Evolutionary conservation across 2,329 filamentous ascomycete species (phyloP), one percentile per base, ranked within the genome.

Genomic region (Colletotrichum caudatum): DNA sequence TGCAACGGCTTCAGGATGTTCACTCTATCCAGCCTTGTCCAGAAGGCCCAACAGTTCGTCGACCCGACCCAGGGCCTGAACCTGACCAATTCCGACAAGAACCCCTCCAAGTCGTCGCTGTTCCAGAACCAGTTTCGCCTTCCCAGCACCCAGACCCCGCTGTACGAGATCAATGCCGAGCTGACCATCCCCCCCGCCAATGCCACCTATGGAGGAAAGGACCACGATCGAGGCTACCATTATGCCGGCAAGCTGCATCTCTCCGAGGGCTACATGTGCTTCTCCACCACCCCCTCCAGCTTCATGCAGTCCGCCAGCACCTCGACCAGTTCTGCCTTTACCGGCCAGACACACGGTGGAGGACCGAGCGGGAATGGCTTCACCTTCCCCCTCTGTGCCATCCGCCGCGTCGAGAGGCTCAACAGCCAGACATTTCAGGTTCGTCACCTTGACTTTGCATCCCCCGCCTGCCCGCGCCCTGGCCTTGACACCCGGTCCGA

Each of bases 121-220:
- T 99, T 98, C 85, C 94, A 96, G 84, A 92, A 93, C 81, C 96
- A 99, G 83, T 99, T 99, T 85, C 94, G 96, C 75, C 92, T 99
- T 44, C 96, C 96, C 57, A 91, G 94, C 78, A 92, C 94, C 50
- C 95, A 99, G 83, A 95, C 93, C 74, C 96, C 96, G 67, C 88
- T 98, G 69, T 94, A 97, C 84, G 96, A 99, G 85, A 98, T 99
- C 83, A 94, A 93, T 73, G 95, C 96, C 78, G 96, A 99, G 85
- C 90, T 99, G 72, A 97, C 94, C 68, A 93, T 99, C 71, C 91
- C 92, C 66, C 91, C 89, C 73, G 89, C 90, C 74, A 93, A 92
- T 81, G 88, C 85, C 76, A 91, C 88, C 72, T 89, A 91, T 60
- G 91, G 92, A 72, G 93, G 94, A 76, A 91, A 91, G 81, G 88